Conservation (phyloP, 2,329 filamentous ascomycete genomes). For the Lithohypha guttulata region DNA sequence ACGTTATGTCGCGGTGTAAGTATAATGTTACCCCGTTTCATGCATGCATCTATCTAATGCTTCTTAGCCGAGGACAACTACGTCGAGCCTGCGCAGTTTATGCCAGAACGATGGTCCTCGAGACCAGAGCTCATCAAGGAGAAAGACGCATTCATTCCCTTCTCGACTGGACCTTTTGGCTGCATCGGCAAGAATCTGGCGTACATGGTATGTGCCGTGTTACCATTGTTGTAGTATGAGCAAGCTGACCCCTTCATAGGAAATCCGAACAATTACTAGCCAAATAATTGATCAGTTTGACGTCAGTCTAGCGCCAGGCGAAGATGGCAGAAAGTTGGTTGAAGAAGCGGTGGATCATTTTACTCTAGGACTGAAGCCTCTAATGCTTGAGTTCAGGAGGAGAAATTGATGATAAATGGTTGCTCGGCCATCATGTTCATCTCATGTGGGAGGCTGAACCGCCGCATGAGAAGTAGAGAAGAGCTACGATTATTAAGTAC, state of each 20-base stretch:
- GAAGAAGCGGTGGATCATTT: slow-evolving; percentile 19
- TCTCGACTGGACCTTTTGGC: slow-evolving; percentile 23
- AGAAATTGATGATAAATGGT: no score
- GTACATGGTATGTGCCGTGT: no score
- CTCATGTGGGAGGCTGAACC: no score
- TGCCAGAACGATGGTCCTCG: slow-evolving; percentile 32
- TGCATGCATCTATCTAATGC: background rate
- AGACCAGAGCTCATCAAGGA: slow-evolving; percentile 27
- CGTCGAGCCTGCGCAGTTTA: slow-evolving; percentile 20
- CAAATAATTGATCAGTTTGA: slow-evolving; percentile 22
- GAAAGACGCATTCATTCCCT: slow-evolving; percentile 26
- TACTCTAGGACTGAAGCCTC: slow-evolving; percentile 13
- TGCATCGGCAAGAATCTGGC: slow-evolving; percentile 26
- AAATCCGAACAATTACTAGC: slow-evolving; percentile 20
- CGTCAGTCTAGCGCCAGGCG: slow-evolving; percentile 22
- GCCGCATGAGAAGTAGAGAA: no score
- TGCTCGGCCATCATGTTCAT: no score
- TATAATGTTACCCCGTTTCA: background rate
- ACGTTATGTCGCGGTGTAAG: slow-evolving; percentile 17
- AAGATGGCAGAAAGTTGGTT: slow-evolving; percentile 16
- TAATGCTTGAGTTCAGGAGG: slow-evolving; percentile 10
- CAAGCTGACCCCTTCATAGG: no score
- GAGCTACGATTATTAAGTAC: no score
- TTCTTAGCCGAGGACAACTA: slow-evolving; percentile 17
- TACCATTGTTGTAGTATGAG: no score